phyloP scores from a whole-genome alignment of 2,329 filamentous ascomycete species.

The Epichloe gansuensis region DNA sequence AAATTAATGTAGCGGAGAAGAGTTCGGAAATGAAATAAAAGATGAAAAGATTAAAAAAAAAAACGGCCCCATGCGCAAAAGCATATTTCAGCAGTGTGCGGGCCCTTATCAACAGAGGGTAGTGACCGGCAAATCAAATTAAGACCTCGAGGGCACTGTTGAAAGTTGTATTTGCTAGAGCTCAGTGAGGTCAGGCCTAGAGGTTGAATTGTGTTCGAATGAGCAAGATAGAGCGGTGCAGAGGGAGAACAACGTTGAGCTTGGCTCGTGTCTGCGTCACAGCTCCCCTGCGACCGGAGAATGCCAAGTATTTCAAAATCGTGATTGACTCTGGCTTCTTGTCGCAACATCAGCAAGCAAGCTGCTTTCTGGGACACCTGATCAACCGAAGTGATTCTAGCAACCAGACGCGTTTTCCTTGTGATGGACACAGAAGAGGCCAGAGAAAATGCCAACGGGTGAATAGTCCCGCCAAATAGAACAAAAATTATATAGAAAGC shows the following conservation, averaged over 20 bases:
- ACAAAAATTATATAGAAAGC: conserved; percentile 7
- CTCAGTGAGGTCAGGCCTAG: neutral
- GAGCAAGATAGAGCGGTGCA: neutral
- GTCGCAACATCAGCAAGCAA: neutral
- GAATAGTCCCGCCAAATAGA: neutral
- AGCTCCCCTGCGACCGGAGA: neutral
- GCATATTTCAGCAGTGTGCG: neutral
- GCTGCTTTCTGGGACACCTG: neutral
- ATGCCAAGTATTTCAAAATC: neutral
- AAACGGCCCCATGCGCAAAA: neutral
- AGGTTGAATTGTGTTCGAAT: neutral
- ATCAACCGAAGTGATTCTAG: neutral
- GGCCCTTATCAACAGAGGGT: neutral
- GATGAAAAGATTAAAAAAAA: neutral
- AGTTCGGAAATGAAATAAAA: neutral
- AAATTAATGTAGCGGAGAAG: conserved; percentile 1
- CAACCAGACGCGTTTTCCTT: neutral
- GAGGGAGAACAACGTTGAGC: neutral
- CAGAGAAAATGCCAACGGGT: neutral
- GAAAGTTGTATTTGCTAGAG: neutral
- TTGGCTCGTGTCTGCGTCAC: neutral
- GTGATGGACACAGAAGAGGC: neutral
- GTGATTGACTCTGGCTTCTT: neutral
- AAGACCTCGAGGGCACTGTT: neutral
- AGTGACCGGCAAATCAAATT: neutral